Conservation (phyloP, 176 grass and related monocot species). For the Zoysia pacifica region DNA sequence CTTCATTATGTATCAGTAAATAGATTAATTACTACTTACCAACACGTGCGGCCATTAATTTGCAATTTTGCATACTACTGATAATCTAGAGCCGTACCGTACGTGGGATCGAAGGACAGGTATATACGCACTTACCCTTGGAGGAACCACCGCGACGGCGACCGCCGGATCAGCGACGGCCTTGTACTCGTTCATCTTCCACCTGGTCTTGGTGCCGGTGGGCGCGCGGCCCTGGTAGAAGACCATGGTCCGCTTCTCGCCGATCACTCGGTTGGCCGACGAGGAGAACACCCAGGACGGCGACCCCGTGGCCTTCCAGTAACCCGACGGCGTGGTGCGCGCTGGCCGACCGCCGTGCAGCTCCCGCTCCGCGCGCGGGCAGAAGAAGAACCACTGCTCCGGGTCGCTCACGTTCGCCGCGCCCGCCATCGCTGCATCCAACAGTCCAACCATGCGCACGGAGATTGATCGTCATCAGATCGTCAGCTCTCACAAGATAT, state of each 20-base stretch:
- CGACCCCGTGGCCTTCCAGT: slow-evolving; percentile 80
- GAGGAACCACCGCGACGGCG: neutral
- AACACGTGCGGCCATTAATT: neutral
- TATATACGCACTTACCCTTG: neutral
- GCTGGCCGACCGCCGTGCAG: slow-evolving; percentile 47
- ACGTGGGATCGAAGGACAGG: too few relatives aligned
- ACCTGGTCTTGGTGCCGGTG: too few relatives aligned
- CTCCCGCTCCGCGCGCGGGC: slow-evolving; percentile 57
- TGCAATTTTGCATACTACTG: too few relatives aligned
- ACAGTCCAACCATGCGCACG: too few relatives aligned
- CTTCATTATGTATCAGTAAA: neutral
- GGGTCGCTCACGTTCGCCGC: slow-evolving; percentile 45
- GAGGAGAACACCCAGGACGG: slow-evolving; percentile 56
- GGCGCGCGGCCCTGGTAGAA: too few relatives aligned
- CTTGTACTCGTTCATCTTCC: slow-evolving; percentile 87
- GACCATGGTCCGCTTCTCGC: too few relatives aligned
- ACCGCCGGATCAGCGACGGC: neutral
- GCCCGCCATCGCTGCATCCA: slow-evolving; percentile 43
- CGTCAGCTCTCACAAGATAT: too few relatives aligned
- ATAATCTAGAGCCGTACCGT: too few relatives aligned
- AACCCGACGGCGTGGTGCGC: slow-evolving; percentile 63
- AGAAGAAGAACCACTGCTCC: slow-evolving; percentile 86
- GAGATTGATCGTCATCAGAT: neutral
- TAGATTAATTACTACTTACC: neutral
- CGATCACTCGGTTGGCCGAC: neutral